These are phyloP conservation scores for Fusarium guadeloupense DNA, from an alignment of 2,329 filamentous ascomycete genomes.

Conservation along the genomic window DNA sequence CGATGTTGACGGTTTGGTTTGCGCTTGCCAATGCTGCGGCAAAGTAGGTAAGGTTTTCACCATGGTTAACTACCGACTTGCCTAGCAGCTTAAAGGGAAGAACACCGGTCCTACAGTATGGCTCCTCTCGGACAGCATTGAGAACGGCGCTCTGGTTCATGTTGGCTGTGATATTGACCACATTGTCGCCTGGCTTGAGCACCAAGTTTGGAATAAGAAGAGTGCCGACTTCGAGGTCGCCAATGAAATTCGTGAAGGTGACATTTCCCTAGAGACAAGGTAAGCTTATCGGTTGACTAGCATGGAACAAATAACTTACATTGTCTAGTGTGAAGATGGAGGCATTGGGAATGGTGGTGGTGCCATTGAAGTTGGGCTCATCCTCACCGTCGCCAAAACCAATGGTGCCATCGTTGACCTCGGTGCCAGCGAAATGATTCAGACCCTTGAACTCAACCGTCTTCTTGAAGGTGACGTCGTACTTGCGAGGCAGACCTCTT, in stretches of 20 bases:
- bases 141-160: constrained; percentile 63
- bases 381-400: constrained; percentile 50
- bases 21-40: constrained; percentile 61
- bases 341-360: constrained; percentile 69
- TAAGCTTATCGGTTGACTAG: constrained; percentile 1
- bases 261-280: constrained; percentile 63
- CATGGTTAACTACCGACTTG: constrained; percentile 60
- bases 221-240: constrained; percentile 61
- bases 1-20: constrained; percentile 62
- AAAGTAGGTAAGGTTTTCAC: constrained; percentile 65
- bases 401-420: constrained; percentile 61
- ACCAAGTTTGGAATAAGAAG: constrained; percentile 66
- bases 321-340: constrained; percentile 72
- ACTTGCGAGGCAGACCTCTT: constrained; percentile 58
- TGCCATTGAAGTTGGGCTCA: constrained; percentile 69
- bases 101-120: constrained; percentile 63
- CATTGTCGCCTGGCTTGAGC: constrained; percentile 68
- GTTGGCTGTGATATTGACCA: constrained; percentile 62
- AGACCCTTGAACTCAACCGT: constrained; percentile 60
- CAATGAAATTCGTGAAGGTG: constrained; percentile 67
- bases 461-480: constrained; percentile 65
- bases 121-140: constrained; percentile 46
- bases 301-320: constrained; percentile 52
- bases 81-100: constrained; percentile 66
- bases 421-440: constrained; percentile 65